Conservation (phyloP, 2,329 filamentous ascomycete species). For the Didymella segeticola region DNA sequence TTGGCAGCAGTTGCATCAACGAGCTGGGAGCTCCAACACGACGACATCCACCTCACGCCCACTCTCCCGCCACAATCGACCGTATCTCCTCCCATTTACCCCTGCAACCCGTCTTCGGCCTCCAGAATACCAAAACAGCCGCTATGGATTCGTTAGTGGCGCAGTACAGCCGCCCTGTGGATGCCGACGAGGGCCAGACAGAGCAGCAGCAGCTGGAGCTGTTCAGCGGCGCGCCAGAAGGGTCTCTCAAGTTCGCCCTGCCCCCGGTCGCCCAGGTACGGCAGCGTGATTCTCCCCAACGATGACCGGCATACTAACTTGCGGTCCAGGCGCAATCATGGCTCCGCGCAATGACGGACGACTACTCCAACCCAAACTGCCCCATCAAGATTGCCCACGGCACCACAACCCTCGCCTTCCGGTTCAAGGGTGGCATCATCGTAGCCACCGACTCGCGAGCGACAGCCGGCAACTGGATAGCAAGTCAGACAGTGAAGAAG, state of each 20-base stretch:
- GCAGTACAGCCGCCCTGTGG: conserved; percentile 82
- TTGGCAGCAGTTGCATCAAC: conserved; percentile 24
- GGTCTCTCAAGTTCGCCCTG: conserved; percentile 93
- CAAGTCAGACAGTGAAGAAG: conserved; percentile 99
- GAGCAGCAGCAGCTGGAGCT: conserved; percentile 78
- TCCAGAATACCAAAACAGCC: conserved; percentile 17
- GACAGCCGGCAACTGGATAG: conserved; percentile 98
- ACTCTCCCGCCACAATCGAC: conserved; percentile 18
- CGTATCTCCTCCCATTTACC: background rate
- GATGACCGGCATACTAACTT: conserved; percentile 1
- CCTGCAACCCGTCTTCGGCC: background rate
- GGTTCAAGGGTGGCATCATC: conserved; percentile 98
- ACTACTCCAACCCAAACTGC: conserved; percentile 94
- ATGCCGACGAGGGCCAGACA: conserved; percentile 74
- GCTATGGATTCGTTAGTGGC: conserved; percentile 91
- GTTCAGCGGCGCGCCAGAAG: conserved; percentile 70
- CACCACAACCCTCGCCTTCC: conserved; percentile 96
- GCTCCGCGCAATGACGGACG: conserved; percentile 96
- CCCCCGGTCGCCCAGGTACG: conserved; percentile 86
- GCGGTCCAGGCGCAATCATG: conserved; percentile 79
- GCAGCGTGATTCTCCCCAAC: background rate
- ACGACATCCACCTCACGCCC: conserved; percentile 25
- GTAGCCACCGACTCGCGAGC: conserved; percentile 97
- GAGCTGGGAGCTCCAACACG: conserved; percentile 31
- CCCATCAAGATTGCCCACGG: conserved; percentile 99